phyloP scores from a whole-genome alignment of 768 basidiomycete genomes.

The Mrakia frigida region DNA sequence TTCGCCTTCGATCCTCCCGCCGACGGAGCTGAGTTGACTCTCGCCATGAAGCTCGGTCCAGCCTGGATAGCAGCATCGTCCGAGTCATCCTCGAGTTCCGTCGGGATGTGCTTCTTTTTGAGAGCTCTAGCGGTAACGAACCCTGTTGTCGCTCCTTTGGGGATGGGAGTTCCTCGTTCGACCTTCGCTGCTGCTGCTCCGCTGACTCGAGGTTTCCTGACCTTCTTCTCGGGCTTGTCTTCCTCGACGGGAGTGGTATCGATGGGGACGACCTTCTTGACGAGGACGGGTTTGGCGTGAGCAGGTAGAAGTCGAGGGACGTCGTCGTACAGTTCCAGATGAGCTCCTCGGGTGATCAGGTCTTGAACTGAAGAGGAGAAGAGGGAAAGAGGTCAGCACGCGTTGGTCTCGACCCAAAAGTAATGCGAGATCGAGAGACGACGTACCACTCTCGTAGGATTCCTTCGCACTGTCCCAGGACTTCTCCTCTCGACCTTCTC shows the following conservation, averaged over 20 bases:
- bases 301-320: slow-evolving; percentile 78
- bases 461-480: slow-evolving; percentile 85
- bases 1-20: neutral
- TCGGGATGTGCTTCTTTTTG: neutral
- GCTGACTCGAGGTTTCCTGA: slow-evolving; percentile 43
- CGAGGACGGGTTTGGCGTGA: slow-evolving; percentile 65
- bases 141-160: slow-evolving; percentile 40
- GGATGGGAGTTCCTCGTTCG: slow-evolving; percentile 40
- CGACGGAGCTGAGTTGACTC: neutral
- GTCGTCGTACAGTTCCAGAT: slow-evolving; percentile 88
- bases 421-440: neutral
- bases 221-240: slow-evolving; percentile 21
- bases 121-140: slow-evolving; percentile 40
- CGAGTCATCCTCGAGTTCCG: slow-evolving; percentile 15
- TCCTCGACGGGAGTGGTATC: slow-evolving; percentile 48
- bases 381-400: neutral
- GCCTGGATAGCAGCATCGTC: slow-evolving; percentile 16
- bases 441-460: slow-evolving; percentile 58
- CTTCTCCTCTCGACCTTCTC: slow-evolving; percentile 81
- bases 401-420: too few species aligned
- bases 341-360: slow-evolving; percentile 74
- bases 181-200: slow-evolving; percentile 14
- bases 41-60: slow-evolving; percentile 10
- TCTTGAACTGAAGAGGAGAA: slow-evolving; percentile 58
- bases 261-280: slow-evolving; percentile 65